A percentile compares a stretch with the other conserved stretches of the same genome.
Conservation (phyloP, 2,329 filamentous ascomycete species). For the Lizonia empirigonia region DNA sequence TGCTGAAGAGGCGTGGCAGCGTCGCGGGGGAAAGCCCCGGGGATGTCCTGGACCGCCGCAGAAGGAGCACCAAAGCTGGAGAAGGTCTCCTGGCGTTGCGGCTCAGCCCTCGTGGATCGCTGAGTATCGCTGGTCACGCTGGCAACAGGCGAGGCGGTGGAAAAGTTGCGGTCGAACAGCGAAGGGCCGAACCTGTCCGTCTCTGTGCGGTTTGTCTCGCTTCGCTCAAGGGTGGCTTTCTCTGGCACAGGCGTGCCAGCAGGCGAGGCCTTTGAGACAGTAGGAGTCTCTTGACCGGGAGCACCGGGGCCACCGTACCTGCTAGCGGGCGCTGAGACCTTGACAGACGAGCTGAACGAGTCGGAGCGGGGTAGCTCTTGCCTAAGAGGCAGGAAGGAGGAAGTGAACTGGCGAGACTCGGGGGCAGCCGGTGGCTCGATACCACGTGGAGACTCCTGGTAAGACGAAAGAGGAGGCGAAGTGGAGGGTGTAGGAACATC, state of each 20-base stretch:
- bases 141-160: constrained; percentile 47
- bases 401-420: constrained; percentile 77
- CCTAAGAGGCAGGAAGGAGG: constrained; percentile 74
- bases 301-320: constrained; percentile 56
- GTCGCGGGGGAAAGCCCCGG: constrained; percentile 56
- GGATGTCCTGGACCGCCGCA: constrained; percentile 42
- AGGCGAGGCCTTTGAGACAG: constrained; percentile 49
- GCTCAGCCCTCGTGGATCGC: constrained; percentile 40
- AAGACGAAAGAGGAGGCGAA: constrained; percentile 63
- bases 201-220: constrained; percentile 44
- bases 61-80: constrained; percentile 45
- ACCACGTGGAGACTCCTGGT: constrained; percentile 60
- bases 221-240: constrained; percentile 44
- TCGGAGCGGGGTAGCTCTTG: constrained; percentile 62
- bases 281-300: constrained; percentile 55
- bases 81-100: constrained; percentile 50
- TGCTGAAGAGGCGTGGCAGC: constrained; percentile 52
- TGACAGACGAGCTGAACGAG: constrained; percentile 77
- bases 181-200: constrained; percentile 45
- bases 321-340: constrained; percentile 74
- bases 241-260: constrained; percentile 61
- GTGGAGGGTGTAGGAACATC: constrained; percentile 65
- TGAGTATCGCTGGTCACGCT: constrained; percentile 49
- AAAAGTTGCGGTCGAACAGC: constrained; percentile 45
- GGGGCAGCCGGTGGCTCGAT: constrained; percentile 68